Conservation (phyloP, 805 yeast genomes). For the baker's yeast (Saccharomyces cerevisiae) region DNA sequence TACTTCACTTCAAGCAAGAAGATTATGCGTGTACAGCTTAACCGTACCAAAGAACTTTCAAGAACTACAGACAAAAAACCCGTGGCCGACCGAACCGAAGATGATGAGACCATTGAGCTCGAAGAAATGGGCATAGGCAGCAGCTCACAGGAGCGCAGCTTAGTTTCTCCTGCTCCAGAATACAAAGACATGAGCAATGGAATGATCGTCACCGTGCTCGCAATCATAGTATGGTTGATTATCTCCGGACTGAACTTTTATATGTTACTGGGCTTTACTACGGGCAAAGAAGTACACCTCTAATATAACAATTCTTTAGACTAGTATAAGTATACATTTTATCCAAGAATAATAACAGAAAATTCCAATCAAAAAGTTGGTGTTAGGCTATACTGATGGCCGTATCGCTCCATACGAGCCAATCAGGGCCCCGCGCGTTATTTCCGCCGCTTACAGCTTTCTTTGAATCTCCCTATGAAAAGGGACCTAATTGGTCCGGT, state of each 20-base stretch:
- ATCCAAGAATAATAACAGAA: neutral
- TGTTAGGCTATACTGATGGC: neutral
- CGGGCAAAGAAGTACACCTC: constrained; percentile 36
- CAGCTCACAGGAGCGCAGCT: neutral
- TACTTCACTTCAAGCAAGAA: constrained; percentile 65
- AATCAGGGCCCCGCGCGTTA: neutral
- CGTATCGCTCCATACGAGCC: neutral
- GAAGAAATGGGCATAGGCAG: constrained; percentile 8
- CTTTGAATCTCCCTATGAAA: neutral
- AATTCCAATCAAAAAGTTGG: neutral
- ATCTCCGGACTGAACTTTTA: constrained; percentile 65
- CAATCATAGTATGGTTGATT: constrained; percentile 57
- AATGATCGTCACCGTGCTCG: constrained; percentile 41
- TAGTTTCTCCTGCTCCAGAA: constrained; percentile 4
- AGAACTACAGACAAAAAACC: constrained; percentile 8
- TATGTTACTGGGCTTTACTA: constrained; percentile 40
- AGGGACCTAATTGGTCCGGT: neutral
- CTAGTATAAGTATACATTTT: neutral
- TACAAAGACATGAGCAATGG: constrained; percentile 38
- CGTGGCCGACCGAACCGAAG: neutral
- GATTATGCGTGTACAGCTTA: constrained; percentile 53
- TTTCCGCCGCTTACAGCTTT: neutral
- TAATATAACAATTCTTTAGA: constrained; percentile 6
- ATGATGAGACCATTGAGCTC: constrained; percentile 1
- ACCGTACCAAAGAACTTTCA: constrained; percentile 3